These are phyloP conservation scores for Coemansia sp. DNA, from an alignment of 192 early-diverging fungal species.

Conservation along the genomic window DNA sequence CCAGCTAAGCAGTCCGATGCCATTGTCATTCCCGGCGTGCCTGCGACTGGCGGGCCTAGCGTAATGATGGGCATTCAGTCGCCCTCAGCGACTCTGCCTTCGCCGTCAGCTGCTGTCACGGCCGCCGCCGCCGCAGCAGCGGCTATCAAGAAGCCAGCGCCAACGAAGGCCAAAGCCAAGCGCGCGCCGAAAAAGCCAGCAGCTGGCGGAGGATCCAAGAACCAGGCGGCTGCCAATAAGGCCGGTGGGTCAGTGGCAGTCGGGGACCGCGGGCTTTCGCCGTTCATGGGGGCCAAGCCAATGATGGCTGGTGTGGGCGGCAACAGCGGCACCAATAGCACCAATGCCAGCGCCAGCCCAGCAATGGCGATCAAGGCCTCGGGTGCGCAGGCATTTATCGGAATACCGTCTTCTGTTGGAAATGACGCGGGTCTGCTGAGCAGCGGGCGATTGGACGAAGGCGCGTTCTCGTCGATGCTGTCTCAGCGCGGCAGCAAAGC, in stretches of 20 bases:
- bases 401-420: background rate
- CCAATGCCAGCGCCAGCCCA: slow-evolving; percentile 27
- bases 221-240: background rate
- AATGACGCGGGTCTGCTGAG: background rate
- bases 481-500: slow-evolving; percentile 28
- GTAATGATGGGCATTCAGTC: background rate
- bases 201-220: slow-evolving; percentile 4
- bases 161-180: slow-evolving; percentile 31
- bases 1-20: background rate
- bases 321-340: slow-evolving; percentile 14
- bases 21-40: background rate
- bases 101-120: slow-evolving; percentile 9
- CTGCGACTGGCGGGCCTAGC: background rate
- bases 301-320: background rate
- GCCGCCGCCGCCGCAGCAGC: slow-evolving; percentile 13
- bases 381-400: background rate
- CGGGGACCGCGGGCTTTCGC: background rate
- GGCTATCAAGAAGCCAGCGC: slow-evolving; percentile 22
- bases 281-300: background rate
- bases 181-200: slow-evolving; percentile 29
- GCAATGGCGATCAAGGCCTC: slow-evolving; percentile 28
- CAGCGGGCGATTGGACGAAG: slow-evolving; percentile 12
- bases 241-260: background rate
- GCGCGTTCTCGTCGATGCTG: slow-evolving; percentile 32
- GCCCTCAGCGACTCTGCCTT: background rate